Base-by-base conservation (phyloP, 768 basidiomycete genomes). In the Mycena kentingensis region DNA sequence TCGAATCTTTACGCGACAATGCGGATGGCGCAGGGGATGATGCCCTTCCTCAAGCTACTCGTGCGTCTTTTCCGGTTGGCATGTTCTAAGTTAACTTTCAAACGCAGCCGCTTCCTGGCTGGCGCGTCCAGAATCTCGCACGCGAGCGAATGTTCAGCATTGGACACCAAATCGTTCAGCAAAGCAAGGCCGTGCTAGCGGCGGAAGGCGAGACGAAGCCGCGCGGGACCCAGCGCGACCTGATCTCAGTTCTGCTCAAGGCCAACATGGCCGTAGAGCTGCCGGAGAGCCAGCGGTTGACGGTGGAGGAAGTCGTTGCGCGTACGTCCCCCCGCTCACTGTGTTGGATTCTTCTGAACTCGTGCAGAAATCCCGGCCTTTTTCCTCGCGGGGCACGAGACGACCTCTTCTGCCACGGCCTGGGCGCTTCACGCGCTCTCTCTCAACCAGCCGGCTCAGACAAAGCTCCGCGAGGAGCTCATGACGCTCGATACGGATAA, bases 181-280 rank as follows among this genome's bases (percentile, higher is more conserved):
- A 74, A 22, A 80, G 74, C 57, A 80, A 79, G 59, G 53, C 47
- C 3, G 46, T 57, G 6, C 67, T 65, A 8, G 22, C 31, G 6
- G 58, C 71, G 12, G 58, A 46, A 10, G 54, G 45, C 13, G 57
- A 55, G 22, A 46, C 43, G 32, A 51, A 61, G 21, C 34, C 65
- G n/a, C 60, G 45, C 11, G 44, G 71, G 10, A 59, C 57, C 1
- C 73, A 72, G 18, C 70, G 76, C 4, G 81, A 83, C 61, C 51
- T 83, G 6, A 63, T 83, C 16, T 75, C 73, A 16, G 55, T 79
- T 16, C 67, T 82, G 10, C 69, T 82, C 51, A 70, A 67, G 51
- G 79, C 80, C 5, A 83, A 82, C 60, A 68, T 80, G 73, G 76
- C 77, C 3, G 67, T 67, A 1, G 76, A 80, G 54, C 58, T 78